Evolutionary conservation across 768 basidiomycete species (phyloP), one percentile per base, ranked within the genome.

Genomic region (Lactarius deliciosus): DNA sequence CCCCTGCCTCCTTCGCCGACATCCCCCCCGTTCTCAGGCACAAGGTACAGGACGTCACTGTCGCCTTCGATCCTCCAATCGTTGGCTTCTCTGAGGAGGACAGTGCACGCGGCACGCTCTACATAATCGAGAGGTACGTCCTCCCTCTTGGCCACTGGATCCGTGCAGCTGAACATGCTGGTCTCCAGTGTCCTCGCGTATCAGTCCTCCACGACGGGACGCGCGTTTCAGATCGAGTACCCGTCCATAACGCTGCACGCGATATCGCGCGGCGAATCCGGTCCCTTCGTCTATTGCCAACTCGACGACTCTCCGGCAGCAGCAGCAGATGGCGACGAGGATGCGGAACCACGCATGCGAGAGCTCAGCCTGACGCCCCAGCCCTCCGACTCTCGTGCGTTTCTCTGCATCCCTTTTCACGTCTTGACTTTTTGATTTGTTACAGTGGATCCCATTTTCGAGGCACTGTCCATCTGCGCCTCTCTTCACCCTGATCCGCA

Each of bases 181-280:
- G 13, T 53, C 38, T 66, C 11, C 71, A 94, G 94, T 69, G 86
- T 83, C 18, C 83, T 97, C 45, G 85, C 85, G 3, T 96, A 92
- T 82, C 84, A 91, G 77, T 86, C 90, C 3, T 72, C 83, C 13
- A 80, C 86, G 1, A 80, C 86, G 1, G 87, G 87, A 18, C 79
- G 80, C 54, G 94, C 93, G 18, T 89, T 98, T 77, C 86, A 91
- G 70, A 85, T 98, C 73, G 81, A 88, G 64, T 98, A 96, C 75
- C 94, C 92, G 11, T 81, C 89, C 6, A 91, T 99, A 73, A 96
- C 94, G 1, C 84, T 99, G 2, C 97, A 99, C 72, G 97, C 97
- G 30, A 84, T 96, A 62, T 92, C 94, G 0, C 88, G 94, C 55
- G 82, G 83, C 3, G 84, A 86, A 53, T 66, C 77, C 10, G 82